phyloP scores from a whole-genome alignment of 2,329 filamentous ascomycete genomes.

The Cryphonectria nitschkei region DNA sequence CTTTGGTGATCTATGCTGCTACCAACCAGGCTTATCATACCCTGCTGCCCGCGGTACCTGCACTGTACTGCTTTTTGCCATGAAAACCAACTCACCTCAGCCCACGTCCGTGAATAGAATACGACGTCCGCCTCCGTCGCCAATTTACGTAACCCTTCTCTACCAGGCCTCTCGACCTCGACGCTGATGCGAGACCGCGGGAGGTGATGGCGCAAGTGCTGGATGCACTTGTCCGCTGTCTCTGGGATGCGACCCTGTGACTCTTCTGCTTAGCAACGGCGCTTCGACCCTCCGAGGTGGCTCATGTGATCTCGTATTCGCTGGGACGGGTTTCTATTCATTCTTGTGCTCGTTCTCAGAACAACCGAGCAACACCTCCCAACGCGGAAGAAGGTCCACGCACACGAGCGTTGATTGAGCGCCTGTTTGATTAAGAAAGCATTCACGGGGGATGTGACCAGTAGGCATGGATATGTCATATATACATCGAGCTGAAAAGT shows the following conservation, averaged over 20 bases:
- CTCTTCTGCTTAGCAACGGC: slow-evolving; percentile 15
- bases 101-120: slow-evolving; percentile 76
- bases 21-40: neutral
- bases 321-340: neutral
- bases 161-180: slow-evolving; percentile 72
- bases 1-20: neutral
- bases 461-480: neutral
- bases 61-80: slow-evolving; percentile 21
- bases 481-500: neutral
- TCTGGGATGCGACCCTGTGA: slow-evolving; percentile 66
- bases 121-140: slow-evolving; percentile 68
- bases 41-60: neutral
- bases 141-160: slow-evolving; percentile 61
- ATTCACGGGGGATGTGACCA: neutral
- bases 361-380: neutral
- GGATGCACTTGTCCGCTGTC: slow-evolving; percentile 63
- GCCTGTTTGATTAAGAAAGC: neutral
- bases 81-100: slow-evolving; percentile 56
- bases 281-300: slow-evolving; percentile 5
- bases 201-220: slow-evolving; percentile 51
- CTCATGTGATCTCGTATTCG: slow-evolving; percentile 12
- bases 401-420: neutral
- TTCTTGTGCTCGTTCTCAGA: neutral
- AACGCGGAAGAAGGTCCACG: neutral
- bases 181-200: slow-evolving; percentile 62